Conservation (phyloP, 805 yeast genomes). For the Metschnikowia borealis region DNA sequence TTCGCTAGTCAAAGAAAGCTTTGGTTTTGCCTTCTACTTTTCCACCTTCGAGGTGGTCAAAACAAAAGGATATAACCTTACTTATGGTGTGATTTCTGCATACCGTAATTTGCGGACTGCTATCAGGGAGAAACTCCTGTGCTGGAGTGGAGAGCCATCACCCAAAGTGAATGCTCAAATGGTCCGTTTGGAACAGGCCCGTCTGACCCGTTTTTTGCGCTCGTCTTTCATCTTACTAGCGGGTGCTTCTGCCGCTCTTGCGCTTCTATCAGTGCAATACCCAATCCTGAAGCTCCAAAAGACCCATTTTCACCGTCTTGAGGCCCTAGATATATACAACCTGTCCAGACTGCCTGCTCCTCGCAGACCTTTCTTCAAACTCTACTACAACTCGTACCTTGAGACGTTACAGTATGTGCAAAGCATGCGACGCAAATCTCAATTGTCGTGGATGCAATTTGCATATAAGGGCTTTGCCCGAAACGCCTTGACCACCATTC, state of each 20-base stretch:
- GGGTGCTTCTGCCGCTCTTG: constrained; percentile 82
- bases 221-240: constrained; percentile 73
- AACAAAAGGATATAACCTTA: constrained; percentile 54
- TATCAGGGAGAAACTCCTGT: constrained; percentile 19
- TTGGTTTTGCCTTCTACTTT: constrained; percentile 84
- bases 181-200: constrained; percentile 27
- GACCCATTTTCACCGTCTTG: constrained; percentile 73
- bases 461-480: constrained; percentile 74
- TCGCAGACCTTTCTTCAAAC: constrained; percentile 36
- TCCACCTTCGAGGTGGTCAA: constrained; percentile 76
- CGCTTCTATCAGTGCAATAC: constrained; percentile 73
- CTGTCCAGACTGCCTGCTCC: constrained; percentile 21
- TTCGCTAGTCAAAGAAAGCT: constrained; percentile 69
- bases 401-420: constrained; percentile 60
- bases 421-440: constrained; percentile 48
- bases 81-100: constrained; percentile 43
- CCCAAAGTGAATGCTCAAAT: constrained; percentile 10
- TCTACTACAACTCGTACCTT: constrained; percentile 70
- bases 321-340: constrained; percentile 67
- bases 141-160: constrained; percentile 17
- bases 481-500: constrained; percentile 71
- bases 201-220: constrained; percentile 50
- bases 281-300: constrained; percentile 80
- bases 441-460: constrained; percentile 61
- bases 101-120: constrained; percentile 39